Percentiles rank a stretch among this genome's conserved stretches.
These are phyloP conservation scores for Tolypocladium endophyticum DNA, from an alignment of 2,329 filamentous ascomycete genomes.

Conservation along the genomic window DNA sequence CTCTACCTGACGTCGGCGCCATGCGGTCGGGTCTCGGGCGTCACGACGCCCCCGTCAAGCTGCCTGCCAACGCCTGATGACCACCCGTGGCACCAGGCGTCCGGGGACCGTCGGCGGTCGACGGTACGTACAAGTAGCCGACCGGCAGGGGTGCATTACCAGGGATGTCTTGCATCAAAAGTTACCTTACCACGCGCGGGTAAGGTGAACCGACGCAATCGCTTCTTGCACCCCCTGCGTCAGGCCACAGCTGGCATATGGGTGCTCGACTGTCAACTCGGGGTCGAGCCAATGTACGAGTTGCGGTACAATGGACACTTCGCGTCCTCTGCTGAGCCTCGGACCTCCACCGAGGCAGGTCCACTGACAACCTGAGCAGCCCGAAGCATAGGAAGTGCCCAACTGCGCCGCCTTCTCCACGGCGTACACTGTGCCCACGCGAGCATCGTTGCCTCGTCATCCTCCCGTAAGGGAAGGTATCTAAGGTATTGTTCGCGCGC, in stretches of 20 bases:
- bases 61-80: background rate
- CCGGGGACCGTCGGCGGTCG: background rate
- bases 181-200: background rate
- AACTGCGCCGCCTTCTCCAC: background rate
- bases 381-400: background rate
- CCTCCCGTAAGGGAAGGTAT: background rate
- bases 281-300: background rate
- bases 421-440: background rate
- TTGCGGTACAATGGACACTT: background rate
- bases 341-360: background rate
- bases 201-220: background rate
- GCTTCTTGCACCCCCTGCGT: background rate
- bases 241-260: background rate
- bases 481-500: background rate
- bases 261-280: background rate
- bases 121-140: too few species aligned
- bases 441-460: background rate
- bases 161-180: background rate
- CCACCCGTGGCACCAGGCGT: background rate
- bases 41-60: background rate
- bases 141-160: too few species aligned
- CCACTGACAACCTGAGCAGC: too few species aligned
- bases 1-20: background rate
- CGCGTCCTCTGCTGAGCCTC: background rate
- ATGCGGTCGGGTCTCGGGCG: background rate